These are phyloP conservation scores for Diospyros lotus DNA, from an alignment of 148 eudicot species.

Conservation along the genomic window DNA sequence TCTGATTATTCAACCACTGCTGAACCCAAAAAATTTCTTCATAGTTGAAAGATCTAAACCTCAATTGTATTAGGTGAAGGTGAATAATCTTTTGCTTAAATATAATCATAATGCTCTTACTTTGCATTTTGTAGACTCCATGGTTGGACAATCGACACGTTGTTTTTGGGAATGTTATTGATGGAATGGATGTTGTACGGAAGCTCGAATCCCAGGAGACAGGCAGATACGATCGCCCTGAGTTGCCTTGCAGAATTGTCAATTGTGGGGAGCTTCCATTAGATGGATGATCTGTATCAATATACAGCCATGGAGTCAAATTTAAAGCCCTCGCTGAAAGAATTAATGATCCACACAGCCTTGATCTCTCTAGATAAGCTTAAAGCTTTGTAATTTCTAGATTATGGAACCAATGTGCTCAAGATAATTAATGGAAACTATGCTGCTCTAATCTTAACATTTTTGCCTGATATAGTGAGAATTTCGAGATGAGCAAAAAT, in stretches of 20 bases:
- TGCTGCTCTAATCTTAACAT: no score
- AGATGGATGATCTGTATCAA: slow-evolving; percentile 14
- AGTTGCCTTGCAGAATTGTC: slow-evolving; percentile 32
- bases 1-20: neutral
- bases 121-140: slow-evolving; percentile 30
- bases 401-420: no score
- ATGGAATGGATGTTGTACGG: slow-evolving; percentile 47
- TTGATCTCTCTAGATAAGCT: no score
- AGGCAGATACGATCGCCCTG: slow-evolving; percentile 34
- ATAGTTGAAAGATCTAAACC: neutral
- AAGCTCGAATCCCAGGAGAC: slow-evolving; percentile 46
- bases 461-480: no score
- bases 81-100: neutral
- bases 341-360: no score
- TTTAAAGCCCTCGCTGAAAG: no score
- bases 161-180: slow-evolving; percentile 60
- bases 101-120: slow-evolving; percentile 5
- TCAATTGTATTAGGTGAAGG: slow-evolving; percentile 1
- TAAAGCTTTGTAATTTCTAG: no score
- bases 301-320: no score
- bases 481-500: no score
- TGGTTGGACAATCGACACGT: slow-evolving; percentile 58
- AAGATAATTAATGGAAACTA: no score
- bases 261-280: slow-evolving; percentile 43
- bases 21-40: neutral